Base-by-base conservation (phyloP, 768 basidiomycete genomes). In the Hortiboletus campestris region DNA sequence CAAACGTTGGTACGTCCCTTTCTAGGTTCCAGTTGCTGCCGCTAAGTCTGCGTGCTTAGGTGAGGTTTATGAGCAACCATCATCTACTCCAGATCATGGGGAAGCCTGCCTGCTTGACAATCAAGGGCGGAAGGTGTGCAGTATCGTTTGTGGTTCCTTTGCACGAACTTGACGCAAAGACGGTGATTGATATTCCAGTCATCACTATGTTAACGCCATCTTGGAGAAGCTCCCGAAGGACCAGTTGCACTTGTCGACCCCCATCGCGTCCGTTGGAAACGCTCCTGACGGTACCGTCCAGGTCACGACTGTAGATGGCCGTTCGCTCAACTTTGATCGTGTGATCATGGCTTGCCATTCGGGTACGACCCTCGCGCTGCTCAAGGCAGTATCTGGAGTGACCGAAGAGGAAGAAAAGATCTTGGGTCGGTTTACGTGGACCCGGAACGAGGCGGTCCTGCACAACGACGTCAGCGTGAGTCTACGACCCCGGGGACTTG, bases 331-430 rank as follows among this genome's bases (percentile, higher is more conserved):
- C 2, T 91, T 83, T 65, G 88, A 91, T 67, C 84, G 84, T 66
- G 85, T 91, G 46, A 85, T 90, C 41, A 66, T 91, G 31, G 86
- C 88, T 3, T 86, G 25, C 56, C 88, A 91, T 67, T 86, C 88
- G 1, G 84, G 90, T 62, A 79, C 81, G 1, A 25, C 82, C 0
- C 72, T 89, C 14, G 49, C 36, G 14, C 42, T 57, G 8, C 35
- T 44, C 4, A 70, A 75, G 19, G 72, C 72, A 1, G 88, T 86
- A 2, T 74, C 76, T 13, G 79, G 78, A 1, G 68, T 79, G 14
- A 80, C 80, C 2, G 48, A 63, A 4, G 76, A 80, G 17, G 89
- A 91, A 66, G 75, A 80, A 40, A 65, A 73, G 19, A 80, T 85
- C 29, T 71, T 91, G 29, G 72, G 78, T 10, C 72, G 76, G 40